Conservation (phyloP, 495 filamentous ascomycete species). For the Aspergillus steynii region DNA sequence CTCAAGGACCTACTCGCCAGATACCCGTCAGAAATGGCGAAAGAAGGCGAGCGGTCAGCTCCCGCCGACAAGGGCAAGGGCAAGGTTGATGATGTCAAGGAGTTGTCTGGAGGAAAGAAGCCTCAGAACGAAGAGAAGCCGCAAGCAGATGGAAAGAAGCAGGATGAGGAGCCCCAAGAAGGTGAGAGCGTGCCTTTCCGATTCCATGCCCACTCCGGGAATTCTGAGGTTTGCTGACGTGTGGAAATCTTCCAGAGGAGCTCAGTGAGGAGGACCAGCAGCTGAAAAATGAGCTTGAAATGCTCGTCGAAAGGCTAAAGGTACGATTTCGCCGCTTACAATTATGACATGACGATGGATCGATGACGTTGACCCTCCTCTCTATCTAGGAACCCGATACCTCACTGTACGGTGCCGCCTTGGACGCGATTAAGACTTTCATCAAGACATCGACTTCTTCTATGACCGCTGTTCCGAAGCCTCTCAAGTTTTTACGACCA, state of each 20-base stretch:
- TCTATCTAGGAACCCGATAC: slow-evolving; percentile 74
- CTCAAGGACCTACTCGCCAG: slow-evolving; percentile 32
- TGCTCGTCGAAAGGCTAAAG: slow-evolving; percentile 93
- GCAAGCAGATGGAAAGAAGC: slow-evolving; percentile 71
- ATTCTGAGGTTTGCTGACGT: slow-evolving; percentile 9
- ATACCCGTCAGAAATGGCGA: slow-evolving; percentile 69
- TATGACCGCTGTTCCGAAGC: slow-evolving; percentile 98
- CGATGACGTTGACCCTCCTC: slow-evolving; percentile 30
- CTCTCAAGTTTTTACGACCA: slow-evolving; percentile 94
- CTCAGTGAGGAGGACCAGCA: slow-evolving; percentile 97
- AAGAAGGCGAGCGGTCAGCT: slow-evolving; percentile 85
- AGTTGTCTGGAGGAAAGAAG: slow-evolving; percentile 60
- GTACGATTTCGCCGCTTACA: slow-evolving; percentile 46
- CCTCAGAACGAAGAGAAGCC: slow-evolving; percentile 66
- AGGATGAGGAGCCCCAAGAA: slow-evolving; percentile 63
- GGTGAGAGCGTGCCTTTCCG: slow-evolving; percentile 37
- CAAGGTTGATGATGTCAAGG: slow-evolving; percentile 70
- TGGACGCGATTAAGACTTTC: slow-evolving; percentile 93
- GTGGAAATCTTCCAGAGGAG: slow-evolving; percentile 61
- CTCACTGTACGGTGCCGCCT: slow-evolving; percentile 83
- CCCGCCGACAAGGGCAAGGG: slow-evolving; percentile 93
- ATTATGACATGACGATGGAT: background rate
- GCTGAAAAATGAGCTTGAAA: slow-evolving; percentile 96
- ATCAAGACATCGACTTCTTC: slow-evolving; percentile 99
- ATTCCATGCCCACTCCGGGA: slow-evolving; percentile 1